These are phyloP conservation scores for Cryptococcus sp. DNA, from an alignment of 1,284 basidiomycete genomes.

Conservation along the genomic window DNA sequence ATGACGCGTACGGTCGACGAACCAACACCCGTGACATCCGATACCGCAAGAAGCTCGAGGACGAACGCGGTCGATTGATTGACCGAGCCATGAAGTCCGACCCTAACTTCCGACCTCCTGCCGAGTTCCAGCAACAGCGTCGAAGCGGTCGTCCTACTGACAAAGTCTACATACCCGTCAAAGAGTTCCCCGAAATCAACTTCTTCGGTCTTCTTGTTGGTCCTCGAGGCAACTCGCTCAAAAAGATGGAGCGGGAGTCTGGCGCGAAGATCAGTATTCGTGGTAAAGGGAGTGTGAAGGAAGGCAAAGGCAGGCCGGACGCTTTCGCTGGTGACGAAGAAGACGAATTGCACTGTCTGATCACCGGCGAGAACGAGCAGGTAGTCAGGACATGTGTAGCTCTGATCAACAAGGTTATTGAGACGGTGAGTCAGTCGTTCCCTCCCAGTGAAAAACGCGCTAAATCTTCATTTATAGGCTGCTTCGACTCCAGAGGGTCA, in stretches of 20 bases:
- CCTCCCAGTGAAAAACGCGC: background rate
- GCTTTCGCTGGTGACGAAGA: constrained; percentile 94
- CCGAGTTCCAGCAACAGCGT: constrained; percentile 78
- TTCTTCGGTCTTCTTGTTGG: constrained; percentile 98
- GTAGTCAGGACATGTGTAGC: constrained; percentile 88
- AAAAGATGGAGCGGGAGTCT: constrained; percentile 98
- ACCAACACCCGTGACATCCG: constrained; percentile 98
- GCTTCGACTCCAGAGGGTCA: constrained; percentile 98
- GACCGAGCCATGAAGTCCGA: constrained; percentile 97
- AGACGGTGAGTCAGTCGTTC: constrained; percentile 69
- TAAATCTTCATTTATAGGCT: constrained; percentile 60
- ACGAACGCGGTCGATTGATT: constrained; percentile 89
- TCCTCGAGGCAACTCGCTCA: constrained; percentile 96
- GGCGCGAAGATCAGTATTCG: constrained; percentile 98
- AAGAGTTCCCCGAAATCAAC: constrained; percentile 99
- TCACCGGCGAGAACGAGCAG: constrained; percentile 88
- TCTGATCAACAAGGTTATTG: constrained; percentile 97
- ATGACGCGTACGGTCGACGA: constrained; percentile 93
- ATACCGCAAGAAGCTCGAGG: constrained; percentile 96
- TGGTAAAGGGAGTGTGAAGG: constrained; percentile 97
- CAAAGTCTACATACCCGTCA: constrained; percentile 98
- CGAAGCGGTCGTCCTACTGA: constrained; percentile 88
- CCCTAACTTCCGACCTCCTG: constrained; percentile 94
- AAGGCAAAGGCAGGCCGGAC: constrained; percentile 92
- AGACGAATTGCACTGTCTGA: constrained; percentile 97